Base-by-base conservation (phyloP, 768 basidiomycete species). In the Boletus pseudo-olivaceus region DNA sequence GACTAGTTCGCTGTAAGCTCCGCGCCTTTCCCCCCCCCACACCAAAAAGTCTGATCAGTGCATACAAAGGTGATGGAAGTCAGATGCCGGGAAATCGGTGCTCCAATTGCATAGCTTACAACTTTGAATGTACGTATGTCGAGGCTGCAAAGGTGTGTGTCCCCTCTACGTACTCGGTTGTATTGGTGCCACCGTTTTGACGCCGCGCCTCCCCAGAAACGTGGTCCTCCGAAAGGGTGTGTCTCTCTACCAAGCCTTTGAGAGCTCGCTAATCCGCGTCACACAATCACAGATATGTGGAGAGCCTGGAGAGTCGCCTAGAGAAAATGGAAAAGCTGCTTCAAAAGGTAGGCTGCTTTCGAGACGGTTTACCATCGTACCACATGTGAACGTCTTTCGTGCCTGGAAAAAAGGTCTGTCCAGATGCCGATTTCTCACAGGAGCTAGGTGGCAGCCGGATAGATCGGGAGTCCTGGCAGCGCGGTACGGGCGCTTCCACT, bases 41-140 rank as follows among this genome's bases (percentile, higher is more conserved):
- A n/a, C n/a, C n/a, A n/a, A n/a, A n/a, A n/a, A n/a, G n/a, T n/a
- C n/a, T n/a, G n/a, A n/a, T n/a, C n/a, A n/a, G n/a, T n/a, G n/a
- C n/a, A n/a, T n/a, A n/a, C n/a, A n/a, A n/a, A n/a, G 82, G 83
- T 56, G 82, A 88, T 55, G 87, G 85, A 59, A 81, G 82, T 19
- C 78, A 76, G 52, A 81, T 78, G 77, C 78, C 78, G 5, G 72
- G 73, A 3, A 80, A 79, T 27, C 66, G 70, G 37, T 87, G 85
- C 61, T 76, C 83, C 0, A 84, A 83, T 57, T 87, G 85, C 60
- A 71, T 74, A 1, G 60, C 73, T 1, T 78, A 75, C 41, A 72
- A 71, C 38, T 70, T 76, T 2, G 72, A 77, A 37, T 87, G 85
- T 62, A 81, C 78, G 4, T 85, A 85, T 59, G 60, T 77, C 34